Evolutionary conservation across 2,329 filamentous ascomycete species (phyloP), one percentile per base, ranked within the genome.

Genomic region (Fusarium succisae): DNA sequence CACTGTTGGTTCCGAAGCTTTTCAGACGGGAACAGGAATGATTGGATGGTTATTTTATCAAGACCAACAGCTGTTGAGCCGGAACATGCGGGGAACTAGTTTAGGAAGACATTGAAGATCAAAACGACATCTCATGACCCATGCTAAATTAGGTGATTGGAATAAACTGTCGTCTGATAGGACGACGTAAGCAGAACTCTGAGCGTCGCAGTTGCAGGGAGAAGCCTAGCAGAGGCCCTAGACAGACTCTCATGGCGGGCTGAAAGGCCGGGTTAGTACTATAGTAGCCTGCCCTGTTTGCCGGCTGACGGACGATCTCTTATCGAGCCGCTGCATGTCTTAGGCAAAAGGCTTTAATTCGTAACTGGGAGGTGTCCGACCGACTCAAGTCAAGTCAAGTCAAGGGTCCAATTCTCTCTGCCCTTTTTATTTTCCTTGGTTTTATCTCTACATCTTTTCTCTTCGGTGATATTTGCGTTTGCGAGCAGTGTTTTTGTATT

Each of bases 291-390:
- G 51, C 24, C 35, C 20, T 41, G 51, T 20, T 39, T 22, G 24
- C 51, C 35, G 2, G 35, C 51, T 55, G 51, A n/a, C 32, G 35
- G 32, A 35, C 35, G 35, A 55, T 56, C 54, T 51, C 72, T 73
- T 73, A 75, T 75, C 73, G 61, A 67, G 65, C 66, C 30, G 44
- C 48, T 70, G 67, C 59, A 70, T 70, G 67, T 70, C 66, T 70
- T 70, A 37, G 67, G 47, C 41, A 70, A 54, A 43, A 48, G 53
- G 41, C 43, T 60, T 43, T 57, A 43, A 69, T 69, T 69, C 66
- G 66, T 69, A 68, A 68, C 35, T 20, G 30, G 56, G 43, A 59
- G 30, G 43, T 48, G 30, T 37, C 43, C 24, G 12, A 61, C 26
- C 50, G 38, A 51, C 39, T 45, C 44, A 28, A 15, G 7, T 8